These are phyloP conservation scores for Emmonsiellopsis sp. DNA, from an alignment of 2,329 filamentous ascomycete genomes.

Conservation along the genomic window DNA sequence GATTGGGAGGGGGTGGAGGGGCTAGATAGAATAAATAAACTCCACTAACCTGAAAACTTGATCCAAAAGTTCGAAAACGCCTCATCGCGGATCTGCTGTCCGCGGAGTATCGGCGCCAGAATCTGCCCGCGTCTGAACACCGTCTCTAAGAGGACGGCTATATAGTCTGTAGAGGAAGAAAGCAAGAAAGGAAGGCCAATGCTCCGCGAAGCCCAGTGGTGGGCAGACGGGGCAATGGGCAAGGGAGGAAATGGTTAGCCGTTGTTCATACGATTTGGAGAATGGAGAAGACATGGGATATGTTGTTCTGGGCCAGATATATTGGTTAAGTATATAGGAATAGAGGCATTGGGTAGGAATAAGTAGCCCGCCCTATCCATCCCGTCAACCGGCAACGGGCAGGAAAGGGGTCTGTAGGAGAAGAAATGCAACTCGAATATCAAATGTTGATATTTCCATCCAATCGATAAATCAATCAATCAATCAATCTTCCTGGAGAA, in stretches of 20 bases:
- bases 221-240: neutral
- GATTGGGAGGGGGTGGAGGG: neutral
- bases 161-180: conserved; percentile 19
- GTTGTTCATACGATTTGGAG: too few relatives aligned
- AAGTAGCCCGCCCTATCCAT: too few relatives aligned
- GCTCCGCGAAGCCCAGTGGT: neutral
- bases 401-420: too few relatives aligned
- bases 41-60: conserved; percentile 24
- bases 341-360: too few relatives aligned
- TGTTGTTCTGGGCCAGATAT: too few relatives aligned
- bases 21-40: neutral
- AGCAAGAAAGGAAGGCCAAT: neutral
- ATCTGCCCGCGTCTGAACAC: conserved; percentile 25
- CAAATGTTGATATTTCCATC: too few relatives aligned
- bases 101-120: conserved; percentile 24
- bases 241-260: neutral
- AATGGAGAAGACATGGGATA: too few relatives aligned
- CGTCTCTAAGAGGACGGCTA: conserved; percentile 22
- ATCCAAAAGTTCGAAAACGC: conserved; percentile 34
- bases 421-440: too few relatives aligned
- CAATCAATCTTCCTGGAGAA: neutral
- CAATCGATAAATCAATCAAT: neutral
- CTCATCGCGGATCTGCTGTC: conserved; percentile 26
- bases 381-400: too few relatives aligned
- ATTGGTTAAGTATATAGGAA: too few relatives aligned